phyloP scores from a whole-genome alignment of 164 flowering plant species.

The Stephania cephalantha region DNA sequence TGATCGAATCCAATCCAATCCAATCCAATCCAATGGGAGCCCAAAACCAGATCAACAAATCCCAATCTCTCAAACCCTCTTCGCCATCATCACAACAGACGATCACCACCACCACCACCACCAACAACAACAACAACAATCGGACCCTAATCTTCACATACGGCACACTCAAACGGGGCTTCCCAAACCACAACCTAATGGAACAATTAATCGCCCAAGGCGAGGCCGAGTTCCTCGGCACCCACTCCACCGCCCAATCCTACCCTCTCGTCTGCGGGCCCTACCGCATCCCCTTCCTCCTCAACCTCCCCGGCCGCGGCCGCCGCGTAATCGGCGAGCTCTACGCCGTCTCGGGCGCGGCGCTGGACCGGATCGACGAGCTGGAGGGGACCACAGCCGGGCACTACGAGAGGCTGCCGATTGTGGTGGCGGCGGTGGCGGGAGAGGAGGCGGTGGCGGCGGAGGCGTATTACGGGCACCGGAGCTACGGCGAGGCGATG shows the following conservation, averaged over 20 bases:
- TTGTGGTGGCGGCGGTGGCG: slow-evolving; percentile 16
- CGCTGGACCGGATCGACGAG: slow-evolving; percentile 54
- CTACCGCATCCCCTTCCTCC: slow-evolving; percentile 74
- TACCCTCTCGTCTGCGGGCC: slow-evolving; percentile 92
- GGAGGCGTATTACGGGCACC: slow-evolving; percentile 75
- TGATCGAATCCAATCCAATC: neutral
- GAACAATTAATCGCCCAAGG: slow-evolving; percentile 43
- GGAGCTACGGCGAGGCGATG: slow-evolving; percentile 57
- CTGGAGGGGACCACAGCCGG: slow-evolving; percentile 58
- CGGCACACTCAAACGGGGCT: slow-evolving; percentile 80
- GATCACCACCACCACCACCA: neutral
- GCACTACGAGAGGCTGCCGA: slow-evolving; percentile 61
- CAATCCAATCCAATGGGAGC: neutral
- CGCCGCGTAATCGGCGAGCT: slow-evolving; percentile 62
- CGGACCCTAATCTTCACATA: slow-evolving; percentile 58
- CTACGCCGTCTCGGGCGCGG: slow-evolving; percentile 59
- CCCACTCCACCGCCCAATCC: slow-evolving; percentile 27
- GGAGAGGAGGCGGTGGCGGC: slow-evolving; percentile 16
- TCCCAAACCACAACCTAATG: slow-evolving; percentile 70
- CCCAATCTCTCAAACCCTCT: neutral
- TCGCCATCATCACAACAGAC: neutral
- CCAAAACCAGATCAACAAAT: neutral
- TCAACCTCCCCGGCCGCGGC: slow-evolving; percentile 61
- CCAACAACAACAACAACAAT: neutral
- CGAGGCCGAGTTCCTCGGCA: slow-evolving; percentile 57